Evolutionary conservation across 2,329 filamentous ascomycete species (phyloP), one percentile per base, ranked within the genome.

Genomic region (Trichoderma koningiopsis): DNA sequence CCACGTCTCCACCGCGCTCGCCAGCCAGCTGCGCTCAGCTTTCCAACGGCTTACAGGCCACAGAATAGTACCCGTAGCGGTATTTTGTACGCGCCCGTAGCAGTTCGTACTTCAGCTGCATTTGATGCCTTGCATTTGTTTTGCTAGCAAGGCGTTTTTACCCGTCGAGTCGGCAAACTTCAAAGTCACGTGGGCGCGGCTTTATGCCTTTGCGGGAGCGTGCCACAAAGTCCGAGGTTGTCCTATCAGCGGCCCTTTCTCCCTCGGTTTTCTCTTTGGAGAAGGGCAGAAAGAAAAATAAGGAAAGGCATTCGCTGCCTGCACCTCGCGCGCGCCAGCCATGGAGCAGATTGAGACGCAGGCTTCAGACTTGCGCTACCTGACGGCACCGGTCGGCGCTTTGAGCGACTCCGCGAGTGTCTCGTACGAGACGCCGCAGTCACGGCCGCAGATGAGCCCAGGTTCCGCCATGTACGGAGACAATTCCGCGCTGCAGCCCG

Each of bases 261-360:
- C 29, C 59, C 40, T 49, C 40, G 31, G 16, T 24, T 58, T 49
- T 58, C 56, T 43, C 29, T 52, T 29, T n/a, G 19, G 19, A 14
- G n/a, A 8, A 13, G 22, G 16, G 27, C 31, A 24, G 49, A 43
- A 33, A 55, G 11, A 35, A 6, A 37, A 7, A 2, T 11, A 13
- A 59, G 13, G 47, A 35, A 24, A 10, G 47, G 47, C 47, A 43
- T 43, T 14, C 53, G 35, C 33, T 52, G 43, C 60, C 62, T 55
- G 59, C 49, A 27, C 27, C 22, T 24, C 27, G 27, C 68, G 70
- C 71, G 72, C 40, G 40, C 40, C 16, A 35, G 33, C 69, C 68
- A 87, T 87, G 85, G 84, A 87, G 75, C 84, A 84, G 76, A 83
- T 87, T 73, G 83, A 86, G 75, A 82, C 80, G 69, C 85, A 87